A percentile compares a stretch with the other conserved stretches of the same genome.
Evolutionary conservation across 2,329 filamentous ascomycete genomes (phyloP).

Genomic region (Didymosphaeria variabile): DNA sequence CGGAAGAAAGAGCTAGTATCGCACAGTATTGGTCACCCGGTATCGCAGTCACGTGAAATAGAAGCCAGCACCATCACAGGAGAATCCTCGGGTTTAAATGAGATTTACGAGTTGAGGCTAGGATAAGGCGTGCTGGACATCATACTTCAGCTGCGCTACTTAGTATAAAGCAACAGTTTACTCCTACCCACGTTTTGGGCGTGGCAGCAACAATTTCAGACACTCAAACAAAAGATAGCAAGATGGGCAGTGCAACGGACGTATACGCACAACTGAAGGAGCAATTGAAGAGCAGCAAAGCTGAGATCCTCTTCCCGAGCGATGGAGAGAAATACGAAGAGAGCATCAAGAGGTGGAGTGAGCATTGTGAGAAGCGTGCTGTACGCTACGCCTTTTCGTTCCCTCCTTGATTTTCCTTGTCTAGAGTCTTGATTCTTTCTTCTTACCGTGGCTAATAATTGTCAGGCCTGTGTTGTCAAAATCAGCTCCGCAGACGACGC

Average conservation of each 20-base stretch:
- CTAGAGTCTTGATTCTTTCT: neutral
- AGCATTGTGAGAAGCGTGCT: conserved; percentile 40
- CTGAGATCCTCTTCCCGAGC: conserved; percentile 32
- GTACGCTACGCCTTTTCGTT: conserved; percentile 23
- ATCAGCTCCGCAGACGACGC: conserved; percentile 31
- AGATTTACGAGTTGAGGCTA: neutral
- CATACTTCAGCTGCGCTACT: neutral
- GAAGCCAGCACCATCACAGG: neutral
- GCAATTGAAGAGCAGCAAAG: conserved; percentile 26
- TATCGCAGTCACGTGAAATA: too few relatives aligned
- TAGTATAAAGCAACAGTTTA: neutral
- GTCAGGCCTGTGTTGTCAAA: conserved; percentile 34
- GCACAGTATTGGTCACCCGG: neutral
- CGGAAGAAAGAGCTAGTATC: neutral
- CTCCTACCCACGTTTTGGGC: neutral
- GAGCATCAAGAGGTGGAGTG: conserved; percentile 40
- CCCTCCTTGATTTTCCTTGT: neutral
- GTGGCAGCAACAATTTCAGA: neutral
- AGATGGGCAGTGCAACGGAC: conserved; percentile 14
- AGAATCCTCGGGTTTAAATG: neutral
- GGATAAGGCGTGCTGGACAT: neutral
- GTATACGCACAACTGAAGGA: conserved; percentile 20
- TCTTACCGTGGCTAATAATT: neutral
- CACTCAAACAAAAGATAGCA: neutral
- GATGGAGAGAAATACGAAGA: conserved; percentile 36